Percentiles rank a stretch among this genome's conserved stretches.
These are phyloP conservation scores for Coemansia sp. DNA, from an alignment of 192 early-diverging fungal species.

Conservation along the genomic window DNA sequence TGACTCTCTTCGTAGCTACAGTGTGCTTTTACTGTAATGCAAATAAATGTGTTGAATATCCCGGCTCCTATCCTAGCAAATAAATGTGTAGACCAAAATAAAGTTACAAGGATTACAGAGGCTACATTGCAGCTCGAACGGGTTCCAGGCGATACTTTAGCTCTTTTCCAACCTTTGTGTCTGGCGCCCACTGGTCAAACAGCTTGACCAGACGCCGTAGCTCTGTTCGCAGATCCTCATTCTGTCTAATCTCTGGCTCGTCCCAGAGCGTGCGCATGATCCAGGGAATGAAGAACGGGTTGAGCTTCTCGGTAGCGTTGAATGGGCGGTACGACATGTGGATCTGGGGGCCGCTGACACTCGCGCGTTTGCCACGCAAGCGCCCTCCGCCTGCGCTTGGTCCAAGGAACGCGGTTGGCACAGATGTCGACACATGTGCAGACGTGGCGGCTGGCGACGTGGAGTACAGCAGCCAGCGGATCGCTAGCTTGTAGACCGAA, in stretches of 20 bases:
- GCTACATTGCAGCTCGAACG: slow-evolving; percentile 62
- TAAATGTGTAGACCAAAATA: neutral
- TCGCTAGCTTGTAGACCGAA: slow-evolving; percentile 72
- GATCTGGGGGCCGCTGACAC: slow-evolving; percentile 35
- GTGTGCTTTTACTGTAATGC: neutral
- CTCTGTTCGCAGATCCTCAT: slow-evolving; percentile 60
- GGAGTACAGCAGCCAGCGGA: slow-evolving; percentile 55
- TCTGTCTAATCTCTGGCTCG: slow-evolving; percentile 61
- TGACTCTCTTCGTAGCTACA: neutral
- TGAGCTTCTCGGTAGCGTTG: slow-evolving; percentile 65
- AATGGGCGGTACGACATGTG: slow-evolving; percentile 59
- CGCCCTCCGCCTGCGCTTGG: slow-evolving; percentile 14
- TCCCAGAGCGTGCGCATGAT: slow-evolving; percentile 83
- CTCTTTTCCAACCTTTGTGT: slow-evolving; percentile 68
- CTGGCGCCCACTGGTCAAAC: slow-evolving; percentile 82
- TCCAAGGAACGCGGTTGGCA: slow-evolving; percentile 23
- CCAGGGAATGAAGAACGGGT: slow-evolving; percentile 94
- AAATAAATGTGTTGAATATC: neutral
- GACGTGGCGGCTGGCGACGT: slow-evolving; percentile 29
- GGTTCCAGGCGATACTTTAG: slow-evolving; percentile 93
- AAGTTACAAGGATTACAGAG: slow-evolving; percentile 1
- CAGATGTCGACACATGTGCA: slow-evolving; percentile 7
- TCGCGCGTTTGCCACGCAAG: neutral
- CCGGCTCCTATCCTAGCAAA: too few species aligned
- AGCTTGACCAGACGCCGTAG: slow-evolving; percentile 63